A percentile compares a stretch with the other conserved stretches of the same genome.
Conservation (phyloP, 257 asterid species). For the Primulina tabacum region DNA sequence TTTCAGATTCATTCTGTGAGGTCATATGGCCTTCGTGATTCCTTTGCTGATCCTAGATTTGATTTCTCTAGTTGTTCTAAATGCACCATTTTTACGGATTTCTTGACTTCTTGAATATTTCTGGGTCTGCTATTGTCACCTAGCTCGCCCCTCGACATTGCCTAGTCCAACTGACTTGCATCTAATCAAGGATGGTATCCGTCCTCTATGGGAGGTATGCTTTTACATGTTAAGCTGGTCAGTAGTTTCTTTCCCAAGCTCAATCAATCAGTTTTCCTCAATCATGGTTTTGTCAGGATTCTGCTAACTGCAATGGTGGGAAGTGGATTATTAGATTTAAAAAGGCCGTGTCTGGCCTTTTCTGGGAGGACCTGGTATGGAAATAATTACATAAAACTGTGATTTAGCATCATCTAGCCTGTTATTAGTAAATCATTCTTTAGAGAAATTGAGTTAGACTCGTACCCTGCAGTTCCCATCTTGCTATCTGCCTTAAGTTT, state of each 20-base stretch:
- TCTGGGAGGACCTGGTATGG: conserved; percentile 98
- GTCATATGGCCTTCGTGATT: neutral
- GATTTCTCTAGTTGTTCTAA: conserved; percentile 12
- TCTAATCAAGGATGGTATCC: conserved; percentile 95
- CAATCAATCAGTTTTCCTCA: neutral
- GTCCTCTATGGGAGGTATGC: conserved; percentile 96
- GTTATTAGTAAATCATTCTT: neutral
- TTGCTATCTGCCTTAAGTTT: neutral
- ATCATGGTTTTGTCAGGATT: conserved; percentile 51
- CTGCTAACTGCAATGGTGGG: conserved; percentile 96
- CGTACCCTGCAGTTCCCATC: neutral
- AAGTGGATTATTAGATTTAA: conserved; percentile 96
- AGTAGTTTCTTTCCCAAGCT: conserved; percentile 17
- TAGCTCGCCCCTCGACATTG: conserved; percentile 77
- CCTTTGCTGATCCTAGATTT: conserved; percentile 4
- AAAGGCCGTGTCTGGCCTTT: conserved; percentile 89
- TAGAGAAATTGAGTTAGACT: neutral
- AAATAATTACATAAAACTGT: neutral
- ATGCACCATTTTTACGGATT: conserved; percentile 16
- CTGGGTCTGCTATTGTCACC: conserved; percentile 95
- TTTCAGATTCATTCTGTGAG: conserved; percentile 5
- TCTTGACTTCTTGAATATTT: conserved; percentile 56
- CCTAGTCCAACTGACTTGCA: conserved; percentile 97
- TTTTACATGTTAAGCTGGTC: conserved; percentile 19
- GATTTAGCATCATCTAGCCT: conserved; percentile 2